Percentiles rank a stretch among this genome's conserved stretches.
Conservation (phyloP, 2,329 filamentous ascomycete species). For the Arthrobotrys conoides region DNA sequence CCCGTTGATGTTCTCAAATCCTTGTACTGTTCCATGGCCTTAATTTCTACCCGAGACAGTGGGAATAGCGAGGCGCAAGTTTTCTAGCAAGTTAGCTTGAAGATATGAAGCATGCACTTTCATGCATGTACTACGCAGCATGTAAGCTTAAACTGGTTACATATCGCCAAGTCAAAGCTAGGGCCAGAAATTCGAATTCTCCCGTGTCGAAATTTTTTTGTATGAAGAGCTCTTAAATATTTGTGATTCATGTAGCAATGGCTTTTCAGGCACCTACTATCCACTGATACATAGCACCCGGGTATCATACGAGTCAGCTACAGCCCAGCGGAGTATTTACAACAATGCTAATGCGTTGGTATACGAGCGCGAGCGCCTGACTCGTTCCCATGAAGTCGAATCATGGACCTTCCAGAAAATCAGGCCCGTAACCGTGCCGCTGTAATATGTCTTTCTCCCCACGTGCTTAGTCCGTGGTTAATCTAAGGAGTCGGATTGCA, state of each 20-base stretch:
- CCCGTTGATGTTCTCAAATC: slow-evolving; percentile 3
- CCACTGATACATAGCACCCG: slow-evolving; percentile 4
- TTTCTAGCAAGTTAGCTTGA: slow-evolving; percentile 24
- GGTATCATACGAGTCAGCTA: slow-evolving; percentile 28
- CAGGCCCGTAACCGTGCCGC: slow-evolving; percentile 26
- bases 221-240: slow-evolving; percentile 33
- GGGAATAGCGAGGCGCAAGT: slow-evolving; percentile 24
- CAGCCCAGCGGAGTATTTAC: slow-evolving; percentile 16
- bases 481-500: slow-evolving; percentile 67
- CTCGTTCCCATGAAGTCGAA: slow-evolving; percentile 23
- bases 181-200: slow-evolving; percentile 28
- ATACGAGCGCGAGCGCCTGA: slow-evolving; percentile 6
- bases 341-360: slow-evolving; percentile 26
- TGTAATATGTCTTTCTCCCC: slow-evolving; percentile 17
- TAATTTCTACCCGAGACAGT: slow-evolving; percentile 60
- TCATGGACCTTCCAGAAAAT: slow-evolving; percentile 17
- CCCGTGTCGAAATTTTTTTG: slow-evolving; percentile 16
- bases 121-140: background rate
- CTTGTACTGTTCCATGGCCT: slow-evolving; percentile 7
- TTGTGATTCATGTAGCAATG: slow-evolving; percentile 26
- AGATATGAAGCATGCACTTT: slow-evolving; percentile 1
- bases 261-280: slow-evolving; percentile 41
- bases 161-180: slow-evolving; percentile 29
- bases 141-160: slow-evolving; percentile 25
- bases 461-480: slow-evolving; percentile 52